Conservation (phyloP, 495 filamentous ascomycete genomes). For the Cercophora samala region DNA sequence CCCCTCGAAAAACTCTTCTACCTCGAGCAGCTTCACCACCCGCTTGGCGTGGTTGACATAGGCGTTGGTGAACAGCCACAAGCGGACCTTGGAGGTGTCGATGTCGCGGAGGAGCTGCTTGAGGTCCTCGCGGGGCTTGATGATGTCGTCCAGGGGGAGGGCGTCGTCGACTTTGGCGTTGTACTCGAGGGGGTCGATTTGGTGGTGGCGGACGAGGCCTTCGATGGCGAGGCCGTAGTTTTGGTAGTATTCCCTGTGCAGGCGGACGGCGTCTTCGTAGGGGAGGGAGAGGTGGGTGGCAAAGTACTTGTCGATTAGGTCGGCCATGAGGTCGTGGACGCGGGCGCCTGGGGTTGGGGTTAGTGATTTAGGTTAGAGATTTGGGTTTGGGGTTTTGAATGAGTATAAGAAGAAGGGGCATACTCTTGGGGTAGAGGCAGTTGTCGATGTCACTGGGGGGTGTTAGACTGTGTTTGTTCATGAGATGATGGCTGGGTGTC, state of each 20-base stretch:
- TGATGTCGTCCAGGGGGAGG: slow-evolving; percentile 77
- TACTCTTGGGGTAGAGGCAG: slow-evolving; percentile 71
- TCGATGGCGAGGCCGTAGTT: slow-evolving; percentile 97
- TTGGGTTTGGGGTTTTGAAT: background rate
- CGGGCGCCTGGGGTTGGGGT: slow-evolving; percentile 50
- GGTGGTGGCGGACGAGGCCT: slow-evolving; percentile 87
- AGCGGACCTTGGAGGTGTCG: slow-evolving; percentile 71
- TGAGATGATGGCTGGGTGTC: background rate
- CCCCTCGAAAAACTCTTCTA: slow-evolving; percentile 89
- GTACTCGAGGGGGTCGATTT: slow-evolving; percentile 93
- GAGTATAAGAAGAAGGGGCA: background rate
- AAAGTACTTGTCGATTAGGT: slow-evolving; percentile 79
- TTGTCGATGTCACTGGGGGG: slow-evolving; percentile 83
- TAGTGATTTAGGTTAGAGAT: background rate
- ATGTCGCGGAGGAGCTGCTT: slow-evolving; percentile 74
- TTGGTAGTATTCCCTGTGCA: slow-evolving; percentile 89
- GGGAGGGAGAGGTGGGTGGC: slow-evolving; percentile 68
- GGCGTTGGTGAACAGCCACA: slow-evolving; percentile 96
- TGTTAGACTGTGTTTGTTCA: slow-evolving; percentile 1
- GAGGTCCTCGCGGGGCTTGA: slow-evolving; percentile 71
- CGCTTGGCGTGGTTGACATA: slow-evolving; percentile 82
- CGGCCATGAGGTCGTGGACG: slow-evolving; percentile 71
- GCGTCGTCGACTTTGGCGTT: slow-evolving; percentile 94
- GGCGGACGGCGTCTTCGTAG: slow-evolving; percentile 67
- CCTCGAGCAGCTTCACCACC: slow-evolving; percentile 73